Evolutionary conservation across 2,329 filamentous ascomycete genomes (phyloP), one percentile per base, ranked within the genome.

Genomic region (Aureobasidium sp.): DNA sequence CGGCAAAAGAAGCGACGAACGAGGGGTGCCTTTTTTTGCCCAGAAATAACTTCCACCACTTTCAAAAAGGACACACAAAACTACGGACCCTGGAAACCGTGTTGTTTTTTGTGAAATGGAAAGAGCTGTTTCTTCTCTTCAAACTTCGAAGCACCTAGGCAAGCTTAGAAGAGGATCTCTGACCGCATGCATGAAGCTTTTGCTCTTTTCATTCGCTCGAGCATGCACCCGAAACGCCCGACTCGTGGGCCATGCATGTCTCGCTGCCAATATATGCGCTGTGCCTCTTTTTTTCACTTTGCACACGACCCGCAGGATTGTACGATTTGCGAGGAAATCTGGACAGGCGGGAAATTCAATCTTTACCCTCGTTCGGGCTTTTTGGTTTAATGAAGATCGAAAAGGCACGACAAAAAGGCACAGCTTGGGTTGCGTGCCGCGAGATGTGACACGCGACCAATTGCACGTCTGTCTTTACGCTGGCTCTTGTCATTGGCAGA

Each of bases 221-320:
- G 51, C 51, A 55, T 55, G 51, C 51, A 41, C 37, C 37, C 51
- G 51, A 55, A 55, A 55, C 51, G 20, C 51, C 51, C 37, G 36
- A 42, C 47, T 51, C 37, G 36, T 42, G 36, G 51, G 51, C 51
- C 22, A 55, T 41, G 51, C 51, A 55, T 29, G 49, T 4, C 34
- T 42, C 22, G 41, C 12, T 48, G 15, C 22, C 29, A 55, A 55
- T 55, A 55, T 55, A 53, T 25, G 45, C 17, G 37, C 31, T 36
- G 51, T 55, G 51, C 51, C 51, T 42, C 51, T 39, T 12, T 27
- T 17, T 3, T 25, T 25, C 22, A 47, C 20, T 17, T 27, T 42
- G 5, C 45, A 7, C 45, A 11, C 25, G 12, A 25, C 53, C 17
- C 14, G 53, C 39, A 57, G 53, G 39, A 34, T 57, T 44, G 14